Evolutionary conservation across 208 protist genomes (phyloP).

Genomic region (Trypanosoma scelopori): DNA sequence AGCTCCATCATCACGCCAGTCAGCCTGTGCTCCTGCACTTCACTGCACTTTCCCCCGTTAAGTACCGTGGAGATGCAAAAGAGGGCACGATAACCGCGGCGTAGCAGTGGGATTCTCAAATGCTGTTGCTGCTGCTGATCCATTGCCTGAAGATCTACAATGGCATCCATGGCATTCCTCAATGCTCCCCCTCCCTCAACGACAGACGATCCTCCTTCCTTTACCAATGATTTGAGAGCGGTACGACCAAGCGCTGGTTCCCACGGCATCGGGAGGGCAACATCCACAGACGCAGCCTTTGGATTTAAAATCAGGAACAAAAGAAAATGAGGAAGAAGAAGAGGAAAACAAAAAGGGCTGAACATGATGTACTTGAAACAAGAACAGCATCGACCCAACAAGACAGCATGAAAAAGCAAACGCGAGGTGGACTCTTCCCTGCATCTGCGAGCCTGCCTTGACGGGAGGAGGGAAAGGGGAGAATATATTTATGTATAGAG

Average conservation of each 20-base stretch:
- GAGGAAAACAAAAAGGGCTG: background rate
- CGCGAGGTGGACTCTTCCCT: too few species aligned
- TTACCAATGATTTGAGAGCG: background rate
- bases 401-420: background rate
- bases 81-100: background rate
- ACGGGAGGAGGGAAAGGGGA: too few species aligned
- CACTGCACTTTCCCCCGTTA: background rate
- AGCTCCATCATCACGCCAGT: background rate
- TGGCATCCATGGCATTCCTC: background rate
- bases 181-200: background rate
- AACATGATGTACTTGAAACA: too few species aligned
- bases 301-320: background rate
- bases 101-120: background rate
- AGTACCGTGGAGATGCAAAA: background rate
- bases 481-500: too few species aligned
- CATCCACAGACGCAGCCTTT: background rate
- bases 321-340: slow-evolving; percentile 3
- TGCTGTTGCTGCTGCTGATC: background rate
- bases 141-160: background rate
- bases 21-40: background rate
- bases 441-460: too few species aligned
- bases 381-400: background rate
- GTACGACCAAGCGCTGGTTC: too few species aligned
- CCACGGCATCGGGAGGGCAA: background rate
- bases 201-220: background rate